Conservation (phyloP, 2,329 filamentous ascomycete genomes). For the Fusarium xyrophilum region DNA sequence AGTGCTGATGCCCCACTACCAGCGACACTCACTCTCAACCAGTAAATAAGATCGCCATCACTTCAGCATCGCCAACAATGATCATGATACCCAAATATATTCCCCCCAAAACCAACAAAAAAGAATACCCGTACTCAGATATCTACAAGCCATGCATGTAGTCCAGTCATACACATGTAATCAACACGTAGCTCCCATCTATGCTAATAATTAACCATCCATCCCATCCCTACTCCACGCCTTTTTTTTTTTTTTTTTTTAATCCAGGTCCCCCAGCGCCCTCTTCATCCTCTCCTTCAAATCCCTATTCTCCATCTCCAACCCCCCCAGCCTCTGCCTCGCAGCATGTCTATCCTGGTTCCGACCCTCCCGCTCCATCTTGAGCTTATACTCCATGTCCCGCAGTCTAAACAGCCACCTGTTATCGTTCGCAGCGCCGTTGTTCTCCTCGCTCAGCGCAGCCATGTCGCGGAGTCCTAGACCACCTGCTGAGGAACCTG, state of each 20-base stretch:
- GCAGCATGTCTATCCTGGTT: conserved; percentile 85
- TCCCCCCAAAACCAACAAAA: not conserved
- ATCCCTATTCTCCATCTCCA: conserved; percentile 76
- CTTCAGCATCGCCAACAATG: not conserved
- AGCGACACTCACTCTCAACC: not conserved
- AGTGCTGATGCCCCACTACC: not conserved
- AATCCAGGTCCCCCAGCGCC: conserved; percentile 40
- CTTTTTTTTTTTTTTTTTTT: conserved; percentile 26
- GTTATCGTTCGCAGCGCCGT: conserved; percentile 58
- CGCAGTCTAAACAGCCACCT: conserved; percentile 85
- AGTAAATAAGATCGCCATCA: not conserved
- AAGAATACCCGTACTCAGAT: conserved; percentile 16
- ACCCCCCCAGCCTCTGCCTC: conserved; percentile 77
- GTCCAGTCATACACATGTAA: not conserved
- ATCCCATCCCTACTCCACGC: not conserved
- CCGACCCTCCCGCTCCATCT: conserved; percentile 86
- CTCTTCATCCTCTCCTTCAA: conserved; percentile 67
- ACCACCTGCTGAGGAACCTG: conserved; percentile 36
- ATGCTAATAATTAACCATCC: conserved; percentile 10
- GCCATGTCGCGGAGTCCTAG: conserved; percentile 43
- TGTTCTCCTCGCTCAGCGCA: conserved; percentile 33
- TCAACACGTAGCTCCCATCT: conserved; percentile 39
- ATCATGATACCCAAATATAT: conserved; percentile 18
- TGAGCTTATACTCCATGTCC: conserved; percentile 87
- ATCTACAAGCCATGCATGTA: not conserved